Percentiles rank a stretch among this genome's conserved stretches.
Conservation (phyloP, 2,329 filamentous ascomycete genomes). For the Cryphonectria naterciae region DNA sequence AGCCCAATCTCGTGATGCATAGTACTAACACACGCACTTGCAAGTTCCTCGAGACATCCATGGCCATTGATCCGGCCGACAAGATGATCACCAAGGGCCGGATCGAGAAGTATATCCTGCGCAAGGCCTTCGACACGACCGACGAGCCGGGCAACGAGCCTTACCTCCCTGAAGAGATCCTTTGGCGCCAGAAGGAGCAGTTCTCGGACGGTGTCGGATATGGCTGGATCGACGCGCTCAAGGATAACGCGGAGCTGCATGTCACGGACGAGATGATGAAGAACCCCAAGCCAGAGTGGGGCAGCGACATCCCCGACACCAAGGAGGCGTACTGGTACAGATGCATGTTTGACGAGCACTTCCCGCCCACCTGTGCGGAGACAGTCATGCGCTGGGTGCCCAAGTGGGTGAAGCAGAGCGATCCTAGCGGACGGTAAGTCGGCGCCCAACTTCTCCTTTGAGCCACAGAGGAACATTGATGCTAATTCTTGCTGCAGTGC, state of each 20-base stretch:
- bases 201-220: constrained; percentile 99
- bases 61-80: constrained; percentile 92
- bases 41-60: constrained; percentile 87
- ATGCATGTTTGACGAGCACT: constrained; percentile 98
- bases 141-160: constrained; percentile 80
- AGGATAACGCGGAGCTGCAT: constrained; percentile 87
- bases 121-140: constrained; percentile 94
- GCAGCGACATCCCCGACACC: constrained; percentile 85
- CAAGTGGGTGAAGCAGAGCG: constrained; percentile 94
- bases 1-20: too few relatives aligned
- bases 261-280: constrained; percentile 98
- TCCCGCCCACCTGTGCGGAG: constrained; percentile 85
- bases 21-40: constrained; percentile 31
- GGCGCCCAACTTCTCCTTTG: neutral
- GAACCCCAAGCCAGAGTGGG: constrained; percentile 97
- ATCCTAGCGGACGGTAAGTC: constrained; percentile 85
- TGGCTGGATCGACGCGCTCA: constrained; percentile 97
- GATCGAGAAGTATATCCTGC: constrained; percentile 97
- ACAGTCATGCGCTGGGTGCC: constrained; percentile 97
- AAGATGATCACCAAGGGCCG: constrained; percentile 92
- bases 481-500: constrained; percentile 56
- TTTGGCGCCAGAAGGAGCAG: constrained; percentile 99
- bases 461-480: neutral
- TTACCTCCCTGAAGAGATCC: constrained; percentile 94
- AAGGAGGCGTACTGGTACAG: constrained; percentile 99